Evolutionary conservation across 139 green algal species (phyloP).

Genomic region (Volvox africanus): DNA sequence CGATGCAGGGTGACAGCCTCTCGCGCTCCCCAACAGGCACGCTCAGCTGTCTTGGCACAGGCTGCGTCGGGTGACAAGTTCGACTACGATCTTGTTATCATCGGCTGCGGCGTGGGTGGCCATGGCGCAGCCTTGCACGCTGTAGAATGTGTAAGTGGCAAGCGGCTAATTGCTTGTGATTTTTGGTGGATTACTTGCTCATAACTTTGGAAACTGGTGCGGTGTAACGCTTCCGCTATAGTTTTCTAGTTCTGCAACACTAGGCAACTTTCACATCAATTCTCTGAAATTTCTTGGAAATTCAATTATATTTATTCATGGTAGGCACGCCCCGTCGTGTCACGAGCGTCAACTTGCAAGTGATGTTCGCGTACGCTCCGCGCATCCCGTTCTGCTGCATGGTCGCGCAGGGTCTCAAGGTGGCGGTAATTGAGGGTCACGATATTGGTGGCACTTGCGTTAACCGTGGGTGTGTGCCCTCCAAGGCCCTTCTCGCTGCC

Average conservation of each 20-base stretch:
- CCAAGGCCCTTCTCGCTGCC: conserved; percentile 96
- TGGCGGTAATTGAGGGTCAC: conserved; percentile 96
- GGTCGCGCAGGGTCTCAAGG: conserved; percentile 89
- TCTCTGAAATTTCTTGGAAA: no score
- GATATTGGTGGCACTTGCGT: conserved; percentile 99
- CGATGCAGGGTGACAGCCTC: neutral
- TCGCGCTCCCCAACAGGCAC: neutral
- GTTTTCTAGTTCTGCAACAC: no score
- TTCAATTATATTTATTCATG: no score
- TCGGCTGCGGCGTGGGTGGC: conserved; percentile 97
- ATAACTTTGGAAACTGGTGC: neutral
- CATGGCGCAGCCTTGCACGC: conserved; percentile 98
- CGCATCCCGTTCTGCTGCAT: neutral
- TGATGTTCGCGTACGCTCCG: neutral
- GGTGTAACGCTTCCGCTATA: neutral
- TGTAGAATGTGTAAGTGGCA: conserved; percentile 86
- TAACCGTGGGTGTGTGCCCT: conserved; percentile 99
- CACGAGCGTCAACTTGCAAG: no score
- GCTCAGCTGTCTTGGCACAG: conserved; percentile 53
- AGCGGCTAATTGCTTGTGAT: neutral
- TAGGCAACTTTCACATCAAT: no score
- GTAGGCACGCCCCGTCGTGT: no score
- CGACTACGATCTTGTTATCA: conserved; percentile 99
- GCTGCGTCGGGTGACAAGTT: conserved; percentile 69
- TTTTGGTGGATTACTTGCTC: neutral